Evolutionary conservation across 192 early-diverging fungal genomes (phyloP).

Genomic region (Coemansia sp.): DNA sequence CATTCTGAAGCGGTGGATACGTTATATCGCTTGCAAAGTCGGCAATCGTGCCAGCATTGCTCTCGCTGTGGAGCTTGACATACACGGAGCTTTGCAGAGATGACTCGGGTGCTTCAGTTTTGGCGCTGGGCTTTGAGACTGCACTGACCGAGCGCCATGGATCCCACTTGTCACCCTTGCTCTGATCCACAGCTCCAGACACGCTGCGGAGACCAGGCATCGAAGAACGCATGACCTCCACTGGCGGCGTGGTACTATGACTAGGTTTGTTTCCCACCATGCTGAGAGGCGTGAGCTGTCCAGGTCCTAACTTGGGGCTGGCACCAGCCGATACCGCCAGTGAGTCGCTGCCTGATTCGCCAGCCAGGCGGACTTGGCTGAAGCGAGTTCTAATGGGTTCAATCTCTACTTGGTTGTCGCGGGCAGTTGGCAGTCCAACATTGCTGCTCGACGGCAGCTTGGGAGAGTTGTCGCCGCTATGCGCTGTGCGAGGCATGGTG

Average conservation of each 20-base stretch:
- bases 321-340: neutral
- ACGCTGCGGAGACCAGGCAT: constrained; percentile 39
- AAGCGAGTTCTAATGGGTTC: constrained; percentile 16
- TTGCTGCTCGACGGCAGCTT: neutral
- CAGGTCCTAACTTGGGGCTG: neutral
- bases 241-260: neutral
- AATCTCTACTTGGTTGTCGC: neutral
- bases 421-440: neutral
- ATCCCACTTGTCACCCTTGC: constrained; percentile 29
- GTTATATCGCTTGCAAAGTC: constrained; percentile 46
- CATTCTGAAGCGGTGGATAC: constrained; percentile 42
- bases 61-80: constrained; percentile 8
- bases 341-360: constrained; percentile 32
- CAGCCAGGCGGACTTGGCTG: constrained; percentile 21
- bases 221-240: constrained; percentile 23
- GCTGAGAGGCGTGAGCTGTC: neutral
- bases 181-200: neutral
- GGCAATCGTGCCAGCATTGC: constrained; percentile 18
- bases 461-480: neutral
- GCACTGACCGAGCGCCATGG: constrained; percentile 47
- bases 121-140: constrained; percentile 3
- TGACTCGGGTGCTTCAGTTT: constrained; percentile 20
- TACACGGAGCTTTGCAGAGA: constrained; percentile 40
- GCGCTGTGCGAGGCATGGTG: neutral
- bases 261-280: neutral